Percentiles rank a stretch among this genome's conserved stretches.
These are phyloP conservation scores for Dendrobium chrysotoxum DNA, from an alignment of 106 monocot species.

Conservation along the genomic window DNA sequence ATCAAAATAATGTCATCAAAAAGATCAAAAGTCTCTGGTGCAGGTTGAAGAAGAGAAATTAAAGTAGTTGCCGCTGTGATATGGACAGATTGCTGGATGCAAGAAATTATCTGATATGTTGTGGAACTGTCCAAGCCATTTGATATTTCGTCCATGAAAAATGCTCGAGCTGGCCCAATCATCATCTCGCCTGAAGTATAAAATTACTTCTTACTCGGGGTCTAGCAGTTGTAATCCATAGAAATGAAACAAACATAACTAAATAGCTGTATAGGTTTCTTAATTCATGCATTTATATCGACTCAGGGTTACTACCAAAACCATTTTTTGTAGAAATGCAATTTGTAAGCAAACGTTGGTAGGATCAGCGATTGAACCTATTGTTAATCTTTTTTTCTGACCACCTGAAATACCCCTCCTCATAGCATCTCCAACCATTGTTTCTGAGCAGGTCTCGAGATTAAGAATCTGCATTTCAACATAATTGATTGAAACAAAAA, in stretches of 20 bases:
- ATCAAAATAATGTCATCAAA: slow-evolving; percentile 21
- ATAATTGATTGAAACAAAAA: background rate
- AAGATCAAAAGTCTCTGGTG: slow-evolving; percentile 19
- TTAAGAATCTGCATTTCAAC: slow-evolving; percentile 6
- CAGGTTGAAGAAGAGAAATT: slow-evolving; percentile 19
- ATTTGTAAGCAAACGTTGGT: background rate
- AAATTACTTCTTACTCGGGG: background rate
- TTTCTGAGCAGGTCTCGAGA: slow-evolving; percentile 10
- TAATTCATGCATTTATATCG: too few relatives aligned
- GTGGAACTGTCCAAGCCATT: slow-evolving; percentile 19
- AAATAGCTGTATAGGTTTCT: too few relatives aligned
- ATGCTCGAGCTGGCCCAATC: slow-evolving; percentile 12
- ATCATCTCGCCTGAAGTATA: slow-evolving; percentile 16
- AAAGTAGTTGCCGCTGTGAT: slow-evolving; percentile 14
- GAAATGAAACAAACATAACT: too few relatives aligned
- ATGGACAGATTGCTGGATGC: slow-evolving; percentile 17
- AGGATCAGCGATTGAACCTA: background rate
- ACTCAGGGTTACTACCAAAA: too few relatives aligned
- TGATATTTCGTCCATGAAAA: slow-evolving; percentile 23
- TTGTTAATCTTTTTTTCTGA: slow-evolving; percentile 18
- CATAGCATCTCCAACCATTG: slow-evolving; percentile 18
- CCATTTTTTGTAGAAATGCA: too few relatives aligned
- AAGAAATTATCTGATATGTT: slow-evolving; percentile 14
- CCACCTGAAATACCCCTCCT: slow-evolving; percentile 19
- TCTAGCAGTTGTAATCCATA: too few relatives aligned